A percentile compares a stretch with the other conserved stretches of the same genome.
Evolutionary conservation across 169 alveolate species (phyloP).

Genomic region (Plasmodium cynomolgi): DNA sequence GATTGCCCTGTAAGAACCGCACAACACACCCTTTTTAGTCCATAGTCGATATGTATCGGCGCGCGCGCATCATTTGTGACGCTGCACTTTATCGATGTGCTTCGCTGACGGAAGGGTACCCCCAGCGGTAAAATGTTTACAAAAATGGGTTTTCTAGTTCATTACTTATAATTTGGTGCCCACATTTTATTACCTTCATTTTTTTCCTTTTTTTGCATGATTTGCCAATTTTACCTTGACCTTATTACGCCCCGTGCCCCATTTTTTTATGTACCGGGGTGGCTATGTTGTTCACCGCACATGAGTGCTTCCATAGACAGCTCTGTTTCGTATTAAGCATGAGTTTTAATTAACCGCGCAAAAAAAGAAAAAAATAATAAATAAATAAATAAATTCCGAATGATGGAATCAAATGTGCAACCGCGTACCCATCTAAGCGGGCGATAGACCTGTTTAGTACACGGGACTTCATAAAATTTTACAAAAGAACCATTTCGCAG

Average conservation of each 20-base stretch:
- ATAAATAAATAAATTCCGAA: not conserved
- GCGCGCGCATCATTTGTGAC: not conserved
- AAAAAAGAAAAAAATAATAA: not conserved
- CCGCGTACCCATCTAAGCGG: not conserved
- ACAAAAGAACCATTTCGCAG: not conserved
- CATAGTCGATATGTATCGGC: not conserved
- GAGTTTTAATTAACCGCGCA: not conserved
- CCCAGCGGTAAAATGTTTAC: not conserved
- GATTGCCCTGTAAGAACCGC: not conserved
- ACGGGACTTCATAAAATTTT: not conserved
- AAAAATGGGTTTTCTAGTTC: not conserved
- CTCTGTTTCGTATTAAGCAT: not conserved
- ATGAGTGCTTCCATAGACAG: not conserved
- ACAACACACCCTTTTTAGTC: not conserved
- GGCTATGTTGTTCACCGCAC: not conserved
- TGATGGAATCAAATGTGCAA: not conserved
- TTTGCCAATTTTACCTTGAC: not conserved
- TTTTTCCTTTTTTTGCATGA: not conserved
- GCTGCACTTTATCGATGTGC: not conserved
- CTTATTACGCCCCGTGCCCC: not conserved
- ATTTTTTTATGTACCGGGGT: not conserved
- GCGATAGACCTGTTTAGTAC: not conserved
- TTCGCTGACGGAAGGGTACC: not conserved
- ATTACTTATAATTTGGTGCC: not conserved
- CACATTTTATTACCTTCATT: not conserved